Evolutionary conservation across 768 basidiomycete species (phyloP), one percentile per base, ranked within the genome.

Genomic region (Phallus indusiatus): DNA sequence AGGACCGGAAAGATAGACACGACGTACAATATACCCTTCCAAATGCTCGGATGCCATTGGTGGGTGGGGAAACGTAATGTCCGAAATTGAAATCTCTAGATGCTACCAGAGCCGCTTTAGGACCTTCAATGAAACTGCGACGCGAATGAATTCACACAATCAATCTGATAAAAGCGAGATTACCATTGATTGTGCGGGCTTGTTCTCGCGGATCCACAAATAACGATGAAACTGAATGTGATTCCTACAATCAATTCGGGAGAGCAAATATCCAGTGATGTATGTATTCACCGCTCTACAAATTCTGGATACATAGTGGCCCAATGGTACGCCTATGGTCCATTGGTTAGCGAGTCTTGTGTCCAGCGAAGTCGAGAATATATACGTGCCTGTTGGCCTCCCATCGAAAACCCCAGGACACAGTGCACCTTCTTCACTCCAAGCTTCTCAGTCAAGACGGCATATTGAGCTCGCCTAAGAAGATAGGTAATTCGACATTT

Each of bases 81-180:
- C 81, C 81, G 47, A 73, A 64, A 1, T 80, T 69, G 65, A 81
- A 84, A 62, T 82, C 81, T 64, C 76, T 77, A 17, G 82, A 82
- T 28, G 77, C 75, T 0, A 74, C 54, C 51, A 84, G 69, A 2
- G 83, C 79, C 9, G 79, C 73, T 64, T 79, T 83, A 5, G 80
- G 78, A 0, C 82, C 81, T 68, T 84, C 82, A 18, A 83, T 65
- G 69, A 82, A 82, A 65, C 81, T 82, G 63, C 4, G 55, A 17
- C 37, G n/a, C 24, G 55, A 47, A 16, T 18, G 35, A 56, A 47
- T 47, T 21, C 9, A 53, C 33, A n/a, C 12, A 3, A 42, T 42
- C 42, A 42, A 42, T 11, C n/a, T 14, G 42, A 12, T n/a, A 42
- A 42, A 4, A 12, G 12, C 6, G 20, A 56, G n/a, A 21, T 9